These are phyloP conservation scores for Viridothelium virens DNA, from an alignment of 495 filamentous ascomycete genomes.

Conservation along the genomic window DNA sequence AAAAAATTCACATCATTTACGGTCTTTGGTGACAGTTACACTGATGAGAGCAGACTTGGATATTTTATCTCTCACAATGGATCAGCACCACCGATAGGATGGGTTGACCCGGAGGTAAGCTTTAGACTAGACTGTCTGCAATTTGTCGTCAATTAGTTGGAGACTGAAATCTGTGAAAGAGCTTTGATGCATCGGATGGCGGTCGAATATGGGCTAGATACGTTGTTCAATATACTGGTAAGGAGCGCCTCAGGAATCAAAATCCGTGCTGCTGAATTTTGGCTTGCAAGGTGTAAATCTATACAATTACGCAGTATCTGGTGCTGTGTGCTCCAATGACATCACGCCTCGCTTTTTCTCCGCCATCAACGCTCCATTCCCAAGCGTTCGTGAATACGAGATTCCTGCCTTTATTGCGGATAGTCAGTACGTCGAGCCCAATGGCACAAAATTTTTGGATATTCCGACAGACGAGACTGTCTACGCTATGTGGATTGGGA, in stretches of 20 bases:
- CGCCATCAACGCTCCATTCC: constrained; percentile 42
- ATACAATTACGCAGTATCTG: constrained; percentile 45
- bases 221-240: constrained; percentile 46
- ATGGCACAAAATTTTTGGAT: constrained; percentile 43
- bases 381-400: constrained; percentile 58
- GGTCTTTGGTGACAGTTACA: constrained; percentile 68
- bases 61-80: constrained; percentile 55
- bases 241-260: constrained; percentile 58
- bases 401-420: constrained; percentile 61
- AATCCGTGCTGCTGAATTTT: background rate
- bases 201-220: constrained; percentile 61
- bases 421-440: constrained; percentile 35
- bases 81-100: constrained; percentile 54
- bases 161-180: constrained; percentile 8
- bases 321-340: constrained; percentile 62
- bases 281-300: constrained; percentile 1
- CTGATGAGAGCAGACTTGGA: constrained; percentile 56
- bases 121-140: background rate
- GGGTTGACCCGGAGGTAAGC: constrained; percentile 39
- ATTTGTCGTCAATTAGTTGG: background rate
- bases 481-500: constrained; percentile 70
- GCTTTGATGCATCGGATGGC: constrained; percentile 46
- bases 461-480: constrained; percentile 52
- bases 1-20: constrained; percentile 45
- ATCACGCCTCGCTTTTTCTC: constrained; percentile 48